Evolutionary conservation across 805 yeast genomes (phyloP).

Genomic region (Metschnikowia baotianmanensis): DNA sequence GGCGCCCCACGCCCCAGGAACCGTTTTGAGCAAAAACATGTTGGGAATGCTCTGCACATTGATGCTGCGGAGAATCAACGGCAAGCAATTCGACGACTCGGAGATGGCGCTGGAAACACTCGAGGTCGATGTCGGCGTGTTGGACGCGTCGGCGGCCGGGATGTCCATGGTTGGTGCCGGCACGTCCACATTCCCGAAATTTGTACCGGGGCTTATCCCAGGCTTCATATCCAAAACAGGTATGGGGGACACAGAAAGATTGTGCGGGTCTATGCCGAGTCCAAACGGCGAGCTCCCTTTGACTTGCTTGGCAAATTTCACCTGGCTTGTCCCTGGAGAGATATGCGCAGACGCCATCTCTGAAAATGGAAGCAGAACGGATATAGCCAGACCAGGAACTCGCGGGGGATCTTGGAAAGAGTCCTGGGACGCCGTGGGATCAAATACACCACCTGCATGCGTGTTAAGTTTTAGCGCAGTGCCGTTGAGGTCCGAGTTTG

Average conservation of each 20-base stretch:
- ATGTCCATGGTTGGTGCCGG: not conserved
- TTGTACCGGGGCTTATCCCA: not conserved
- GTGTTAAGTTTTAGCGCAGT: constrained; percentile 15
- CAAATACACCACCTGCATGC: constrained; percentile 5
- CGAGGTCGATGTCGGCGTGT: constrained; percentile 5
- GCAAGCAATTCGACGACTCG: constrained; percentile 58
- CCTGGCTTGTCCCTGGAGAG: constrained; percentile 3
- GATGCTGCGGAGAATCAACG: constrained; percentile 63
- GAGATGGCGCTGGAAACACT: constrained; percentile 12
- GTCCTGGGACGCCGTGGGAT: not conserved
- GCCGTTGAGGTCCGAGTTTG: constrained; percentile 8
- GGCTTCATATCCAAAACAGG: constrained; percentile 1
- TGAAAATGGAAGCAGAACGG: not conserved
- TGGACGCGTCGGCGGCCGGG: not conserved
- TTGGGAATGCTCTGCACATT: constrained; percentile 64
- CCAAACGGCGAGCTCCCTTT: constrained; percentile 11
- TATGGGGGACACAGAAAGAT: constrained; percentile 4
- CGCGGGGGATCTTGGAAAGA: constrained; percentile 1
- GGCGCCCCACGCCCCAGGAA: constrained; percentile 14
- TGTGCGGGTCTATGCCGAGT: constrained; percentile 4
- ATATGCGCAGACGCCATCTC: constrained; percentile 3
- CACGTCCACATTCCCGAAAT: not conserved
- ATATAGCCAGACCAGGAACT: not conserved
- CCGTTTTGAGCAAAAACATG: constrained; percentile 40
- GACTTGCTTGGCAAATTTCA: not conserved